Evolutionary conservation across 805 yeast genomes (phyloP), one percentile per base, ranked within the genome.

Genomic region (Torulaspora microellipsoides): DNA sequence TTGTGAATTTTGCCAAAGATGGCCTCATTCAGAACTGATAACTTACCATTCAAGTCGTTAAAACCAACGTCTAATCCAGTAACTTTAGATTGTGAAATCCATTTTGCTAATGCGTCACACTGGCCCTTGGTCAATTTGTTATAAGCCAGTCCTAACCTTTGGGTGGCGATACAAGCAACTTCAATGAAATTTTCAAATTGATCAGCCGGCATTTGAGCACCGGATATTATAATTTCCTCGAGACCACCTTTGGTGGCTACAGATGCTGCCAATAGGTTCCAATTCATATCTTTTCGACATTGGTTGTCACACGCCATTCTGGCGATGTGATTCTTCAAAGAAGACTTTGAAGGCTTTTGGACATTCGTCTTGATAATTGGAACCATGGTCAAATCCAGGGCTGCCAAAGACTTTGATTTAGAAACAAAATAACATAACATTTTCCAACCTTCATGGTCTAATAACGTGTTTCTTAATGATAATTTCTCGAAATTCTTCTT

Each of bases 31-130:
- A 69, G 60, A 3, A 59, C 52, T 3, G 42, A 43, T 8, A 69
- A 31, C 45, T 66, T 67, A 2, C 67, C 71, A 38, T 66, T 59
- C 36, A 78, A 64, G 59, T 87, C 89, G 56, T 90, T 90, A 56
- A 83, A 90, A 3, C 95, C 96, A 8, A 90, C 56, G 67, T 89
- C 96, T 8, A 90, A 53, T 1, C 96, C 96, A 36, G 79, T 59
- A 4, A 81, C 73, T 23, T 57, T 67, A 36, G 64, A 63, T 12
- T 56, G 64, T 45, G 60, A 53, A 32, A 85, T 52, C 85, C 90
- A 84, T 27, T 73, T 63, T 1, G 81, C 78, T n/a, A 86, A 50
- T 9, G 76, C 60, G 40, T 70, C 66, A 42, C 83, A 66, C 49
- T 90, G 95, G 14, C 71, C 71, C 1, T 68, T 66, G 0, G 77